phyloP scores from a whole-genome alignment of 176 grass and related monocot genomes.

The Melocanna baccifera region DNA sequence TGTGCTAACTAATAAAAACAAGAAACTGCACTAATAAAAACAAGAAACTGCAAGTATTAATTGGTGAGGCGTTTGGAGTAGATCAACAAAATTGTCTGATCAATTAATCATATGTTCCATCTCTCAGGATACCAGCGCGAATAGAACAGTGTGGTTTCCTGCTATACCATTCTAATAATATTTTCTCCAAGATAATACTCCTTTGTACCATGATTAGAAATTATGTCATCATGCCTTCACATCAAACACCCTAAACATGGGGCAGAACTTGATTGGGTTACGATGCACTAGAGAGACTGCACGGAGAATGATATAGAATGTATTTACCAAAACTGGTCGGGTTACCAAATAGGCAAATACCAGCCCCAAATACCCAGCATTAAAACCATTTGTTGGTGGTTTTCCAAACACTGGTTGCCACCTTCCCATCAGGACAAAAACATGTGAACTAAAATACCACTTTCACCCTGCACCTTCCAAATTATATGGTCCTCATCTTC shows the following conservation, averaged over 20 bases:
- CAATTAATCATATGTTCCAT: background rate
- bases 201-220: background rate
- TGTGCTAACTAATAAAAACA: too few species aligned
- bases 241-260: background rate
- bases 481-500: background rate
- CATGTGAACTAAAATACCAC: background rate
- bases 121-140: background rate
- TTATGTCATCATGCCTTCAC: background rate
- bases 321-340: background rate
- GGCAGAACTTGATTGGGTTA: background rate
- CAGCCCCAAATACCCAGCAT: background rate
- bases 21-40: too few species aligned
- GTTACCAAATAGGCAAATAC: conserved; percentile 9
- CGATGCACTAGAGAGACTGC: background rate
- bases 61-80: too few species aligned
- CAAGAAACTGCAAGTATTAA: too few species aligned
- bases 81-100: background rate
- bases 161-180: too few species aligned
- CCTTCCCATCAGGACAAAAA: conserved; percentile 6
- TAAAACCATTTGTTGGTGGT: background rate
- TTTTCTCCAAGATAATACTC: too few species aligned
- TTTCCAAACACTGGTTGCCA: background rate
- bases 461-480: background rate
- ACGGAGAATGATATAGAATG: background rate
- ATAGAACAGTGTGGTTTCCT: background rate